phyloP scores from a whole-genome alignment of 352 stramenopile genomes.

The Aphanomyces cochlioides region DNA sequence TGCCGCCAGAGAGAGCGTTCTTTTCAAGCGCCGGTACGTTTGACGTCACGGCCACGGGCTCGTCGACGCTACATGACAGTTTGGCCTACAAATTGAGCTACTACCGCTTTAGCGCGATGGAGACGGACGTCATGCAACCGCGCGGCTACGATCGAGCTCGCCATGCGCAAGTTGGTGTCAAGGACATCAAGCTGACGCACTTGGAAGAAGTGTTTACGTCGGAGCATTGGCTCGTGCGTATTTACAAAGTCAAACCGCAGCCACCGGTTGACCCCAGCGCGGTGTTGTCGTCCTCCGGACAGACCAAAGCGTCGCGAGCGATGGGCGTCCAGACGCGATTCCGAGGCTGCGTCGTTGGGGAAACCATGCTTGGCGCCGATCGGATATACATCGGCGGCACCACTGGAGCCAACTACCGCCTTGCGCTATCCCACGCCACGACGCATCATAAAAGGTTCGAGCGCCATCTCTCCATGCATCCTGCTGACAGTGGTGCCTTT shows the following conservation, averaged over 20 bases:
- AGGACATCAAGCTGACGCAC: conserved; percentile 88
- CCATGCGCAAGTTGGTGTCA: conserved; percentile 85
- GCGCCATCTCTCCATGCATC: too few relatives aligned
- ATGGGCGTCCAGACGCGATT: conserved; percentile 77
- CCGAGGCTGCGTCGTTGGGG: conserved; percentile 75
- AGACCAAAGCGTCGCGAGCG: conserved; percentile 45
- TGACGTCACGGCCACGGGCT: conserved; percentile 75
- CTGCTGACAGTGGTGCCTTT: not conserved
- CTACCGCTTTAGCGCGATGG: conserved; percentile 89
- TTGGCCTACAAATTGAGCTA: conserved; percentile 93
- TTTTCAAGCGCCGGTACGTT: conserved; percentile 79
- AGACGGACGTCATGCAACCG: conserved; percentile 76
- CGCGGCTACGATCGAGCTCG: conserved; percentile 83
- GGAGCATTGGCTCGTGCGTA: conserved; percentile 94
- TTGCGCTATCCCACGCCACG: conserved; percentile 84
- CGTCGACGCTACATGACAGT: conserved; percentile 86
- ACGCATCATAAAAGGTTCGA: conserved; percentile 58
- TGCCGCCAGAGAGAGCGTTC: conserved; percentile 85
- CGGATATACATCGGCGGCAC: conserved; percentile 83
- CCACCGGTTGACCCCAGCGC: conserved; percentile 74
- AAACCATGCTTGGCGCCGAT: conserved; percentile 81
- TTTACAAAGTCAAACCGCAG: conserved; percentile 92
- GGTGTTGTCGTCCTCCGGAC: conserved; percentile 55
- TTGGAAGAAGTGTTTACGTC: conserved; percentile 92
- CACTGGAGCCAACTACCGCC: conserved; percentile 87